These are phyloP conservation scores for Pseudocercospora crystallina DNA, from an alignment of 2,329 filamentous ascomycete genomes.

Conservation along the genomic window DNA sequence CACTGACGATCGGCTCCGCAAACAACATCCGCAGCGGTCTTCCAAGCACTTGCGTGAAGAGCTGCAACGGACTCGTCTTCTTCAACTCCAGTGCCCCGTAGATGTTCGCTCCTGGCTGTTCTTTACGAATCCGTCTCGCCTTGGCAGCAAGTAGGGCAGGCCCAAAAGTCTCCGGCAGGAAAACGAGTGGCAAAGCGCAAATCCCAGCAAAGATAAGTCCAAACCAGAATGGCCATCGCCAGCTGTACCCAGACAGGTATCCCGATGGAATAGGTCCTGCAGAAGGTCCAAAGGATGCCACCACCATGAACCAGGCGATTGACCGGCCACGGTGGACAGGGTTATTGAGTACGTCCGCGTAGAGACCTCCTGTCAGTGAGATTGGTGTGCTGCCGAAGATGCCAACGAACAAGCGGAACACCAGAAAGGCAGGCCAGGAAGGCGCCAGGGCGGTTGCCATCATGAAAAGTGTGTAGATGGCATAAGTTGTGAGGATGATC, in stretches of 20 bases:
- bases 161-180: constrained; percentile 45
- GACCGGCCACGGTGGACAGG: constrained; percentile 14
- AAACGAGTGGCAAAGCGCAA: constrained; percentile 12
- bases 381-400: constrained; percentile 21
- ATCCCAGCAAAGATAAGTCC: constrained; percentile 16
- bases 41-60: constrained; percentile 65
- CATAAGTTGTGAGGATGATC: constrained; percentile 25
- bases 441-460: constrained; percentile 44
- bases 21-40: constrained; percentile 68
- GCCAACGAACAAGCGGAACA: constrained; percentile 17
- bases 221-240: constrained; percentile 22
- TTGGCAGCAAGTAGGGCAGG: constrained; percentile 39
- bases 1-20: constrained; percentile 69
- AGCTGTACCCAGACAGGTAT: constrained; percentile 14
- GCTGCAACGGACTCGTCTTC: constrained; percentile 54
- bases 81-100: constrained; percentile 64
- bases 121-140: constrained; percentile 57
- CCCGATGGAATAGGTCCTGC: constrained; percentile 15
- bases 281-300: constrained; percentile 17
- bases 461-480: constrained; percentile 32
- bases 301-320: constrained; percentile 22
- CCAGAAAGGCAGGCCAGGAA: constrained; percentile 24
- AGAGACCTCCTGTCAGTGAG: constrained; percentile 19
- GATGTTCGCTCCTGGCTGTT: constrained; percentile 50
- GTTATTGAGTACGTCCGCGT: constrained; percentile 19